Evolutionary conservation across 2,329 filamentous ascomycete species (phyloP), one percentile per base, ranked within the genome.

Genomic region (Nannizzia gypsea): DNA sequence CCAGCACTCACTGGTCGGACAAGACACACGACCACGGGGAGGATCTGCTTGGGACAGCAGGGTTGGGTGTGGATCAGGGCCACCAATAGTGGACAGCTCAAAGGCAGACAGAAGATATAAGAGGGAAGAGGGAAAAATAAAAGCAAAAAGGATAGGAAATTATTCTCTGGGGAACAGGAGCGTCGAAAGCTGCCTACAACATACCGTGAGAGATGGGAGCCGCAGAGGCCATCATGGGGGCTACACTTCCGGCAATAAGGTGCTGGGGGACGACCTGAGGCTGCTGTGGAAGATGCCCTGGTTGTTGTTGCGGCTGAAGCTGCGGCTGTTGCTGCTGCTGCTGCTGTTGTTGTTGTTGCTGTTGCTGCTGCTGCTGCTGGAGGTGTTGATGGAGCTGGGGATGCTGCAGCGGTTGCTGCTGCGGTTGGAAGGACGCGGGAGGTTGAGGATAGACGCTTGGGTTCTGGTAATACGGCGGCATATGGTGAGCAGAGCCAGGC

Each of bases 181-280:
- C 11, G 26, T n/a, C 34, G 34, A 44, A 24, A 36, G 31, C 31
- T 36, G 31, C 48, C 17, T 44, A 63, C 63, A 36, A 63, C 63
- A 36, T 64, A 64, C 63, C 28, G 36, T 60, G 58, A 54, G 60
- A 57, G 24, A 61, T 59, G 44, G 55, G 59, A 31, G 59, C 61
- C 6, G 61, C 60, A 31, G 63, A 60, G 57, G 63, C 62, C 63
- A 65, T 65, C 59, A 64, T 64, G 52, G 62, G 34, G 55, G 59
- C 48, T 60, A 59, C 62, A 54, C 62, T 59, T 6, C 46, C 56
- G 11, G 34, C 9, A 36, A n/a, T 50, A 24, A 58, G 48, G 59
- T 63, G 63, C 42, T 59, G 63, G 57, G 63, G 62, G 58, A 65
- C 59, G 38, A 56, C 58, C 57, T 59, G 59, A 48, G 48, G 57